Percentiles rank a stretch among this genome's conserved stretches.
phyloP scores from a whole-genome alignment of 2,329 filamentous ascomycete species.

The Coniella vitis region DNA sequence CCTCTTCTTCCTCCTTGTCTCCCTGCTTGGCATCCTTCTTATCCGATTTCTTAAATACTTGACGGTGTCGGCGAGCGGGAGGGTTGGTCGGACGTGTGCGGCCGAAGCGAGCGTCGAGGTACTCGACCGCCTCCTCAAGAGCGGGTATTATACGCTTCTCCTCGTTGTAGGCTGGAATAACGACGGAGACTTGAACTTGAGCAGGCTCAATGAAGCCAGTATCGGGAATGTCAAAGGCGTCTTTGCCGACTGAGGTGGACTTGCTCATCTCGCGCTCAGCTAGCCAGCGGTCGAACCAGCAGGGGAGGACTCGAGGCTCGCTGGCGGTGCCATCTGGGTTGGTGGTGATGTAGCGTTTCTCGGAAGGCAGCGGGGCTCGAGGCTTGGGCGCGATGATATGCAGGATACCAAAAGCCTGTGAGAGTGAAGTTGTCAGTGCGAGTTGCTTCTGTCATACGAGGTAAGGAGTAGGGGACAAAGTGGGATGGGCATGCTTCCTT shows the following conservation, averaged over 20 bases:
- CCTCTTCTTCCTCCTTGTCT: conserved; percentile 21
- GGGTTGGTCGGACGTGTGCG: conserved; percentile 23
- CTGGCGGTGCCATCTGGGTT: conserved; percentile 50
- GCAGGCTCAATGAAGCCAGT: conserved; percentile 62
- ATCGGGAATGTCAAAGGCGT: conserved; percentile 36
- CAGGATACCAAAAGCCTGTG: conserved; percentile 59
- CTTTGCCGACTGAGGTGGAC: conserved; percentile 27
- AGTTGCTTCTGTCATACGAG: too few species aligned
- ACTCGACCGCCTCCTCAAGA: conserved; percentile 83
- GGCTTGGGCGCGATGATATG: conserved; percentile 75
- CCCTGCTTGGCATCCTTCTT: conserved; percentile 3
- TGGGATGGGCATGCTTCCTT: too few species aligned
- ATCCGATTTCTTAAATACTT: conserved; percentile 29
- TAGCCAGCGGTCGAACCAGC: conserved; percentile 78
- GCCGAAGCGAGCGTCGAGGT: conserved; percentile 73
- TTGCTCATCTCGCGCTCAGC: conserved; percentile 49
- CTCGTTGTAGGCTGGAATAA: conserved; percentile 95
- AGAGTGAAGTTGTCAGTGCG: neutral
- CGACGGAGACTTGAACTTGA: conserved; percentile 80
- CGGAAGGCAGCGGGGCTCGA: conserved; percentile 63
- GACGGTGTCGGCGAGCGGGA: conserved; percentile 28
- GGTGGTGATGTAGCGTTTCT: conserved; percentile 80
- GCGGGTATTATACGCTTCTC: conserved; percentile 75
- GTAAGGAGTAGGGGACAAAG: too few species aligned
- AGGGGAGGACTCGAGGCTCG: conserved; percentile 57